Percentiles rank a stretch among this genome's conserved stretches.
These are phyloP conservation scores for Choiromyces venosus DNA, from an alignment of 495 filamentous ascomycete species.

Conservation along the genomic window DNA sequence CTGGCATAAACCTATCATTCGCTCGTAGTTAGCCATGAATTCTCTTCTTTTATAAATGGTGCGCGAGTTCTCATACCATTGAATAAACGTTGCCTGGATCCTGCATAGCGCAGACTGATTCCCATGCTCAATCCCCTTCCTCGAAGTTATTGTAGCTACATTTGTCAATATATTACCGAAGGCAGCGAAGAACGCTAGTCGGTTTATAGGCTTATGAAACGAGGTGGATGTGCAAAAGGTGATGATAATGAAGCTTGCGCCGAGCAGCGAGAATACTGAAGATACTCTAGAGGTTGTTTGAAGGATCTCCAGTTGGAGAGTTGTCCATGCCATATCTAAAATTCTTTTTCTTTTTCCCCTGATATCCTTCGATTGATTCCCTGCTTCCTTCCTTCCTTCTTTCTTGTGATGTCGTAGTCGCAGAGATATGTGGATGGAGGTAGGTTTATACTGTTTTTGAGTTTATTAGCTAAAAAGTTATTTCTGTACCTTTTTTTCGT, in stretches of 20 bases:
- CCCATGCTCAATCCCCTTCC: constrained; percentile 50
- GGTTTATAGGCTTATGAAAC: constrained; percentile 83
- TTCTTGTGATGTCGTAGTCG: neutral
- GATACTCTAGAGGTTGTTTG: constrained; percentile 40
- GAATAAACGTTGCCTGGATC: constrained; percentile 68
- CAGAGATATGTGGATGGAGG: neutral
- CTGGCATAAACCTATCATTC: constrained; percentile 53
- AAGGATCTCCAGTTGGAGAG: constrained; percentile 35
- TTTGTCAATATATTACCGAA: constrained; percentile 80
- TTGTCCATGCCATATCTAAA: constrained; percentile 35
- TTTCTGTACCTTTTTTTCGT: neutral
- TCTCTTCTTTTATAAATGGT: constrained; percentile 31
- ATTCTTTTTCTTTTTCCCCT: constrained; percentile 8
- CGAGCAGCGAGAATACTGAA: constrained; percentile 58
- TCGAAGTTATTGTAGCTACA: constrained; percentile 67
- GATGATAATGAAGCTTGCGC: constrained; percentile 65
- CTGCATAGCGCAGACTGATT: constrained; percentile 58
- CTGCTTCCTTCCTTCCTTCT: neutral
- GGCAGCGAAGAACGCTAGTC: constrained; percentile 76
- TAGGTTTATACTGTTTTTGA: constrained; percentile 8
- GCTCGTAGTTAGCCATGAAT: constrained; percentile 43
- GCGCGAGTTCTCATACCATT: constrained; percentile 51
- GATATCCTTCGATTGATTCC: neutral
- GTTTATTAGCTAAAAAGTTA: neutral
- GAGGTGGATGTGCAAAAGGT: constrained; percentile 60